These are phyloP conservation scores for Tolypocladium ovalisporum DNA, from an alignment of 2,329 filamentous ascomycete genomes.

Conservation along the genomic window DNA sequence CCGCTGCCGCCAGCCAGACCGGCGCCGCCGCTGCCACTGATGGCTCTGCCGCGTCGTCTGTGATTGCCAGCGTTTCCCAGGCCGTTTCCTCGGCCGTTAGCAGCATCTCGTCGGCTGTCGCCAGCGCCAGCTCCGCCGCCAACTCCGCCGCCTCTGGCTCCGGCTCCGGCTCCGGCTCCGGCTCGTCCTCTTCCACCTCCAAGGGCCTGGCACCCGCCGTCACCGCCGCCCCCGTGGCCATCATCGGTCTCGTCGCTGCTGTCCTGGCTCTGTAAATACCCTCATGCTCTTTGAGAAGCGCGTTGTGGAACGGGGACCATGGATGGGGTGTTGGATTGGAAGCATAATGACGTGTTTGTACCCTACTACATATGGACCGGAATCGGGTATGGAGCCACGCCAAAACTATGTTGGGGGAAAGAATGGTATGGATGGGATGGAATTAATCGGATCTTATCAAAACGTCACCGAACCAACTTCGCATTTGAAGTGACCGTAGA, in stretches of 20 bases:
- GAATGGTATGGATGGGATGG: background rate
- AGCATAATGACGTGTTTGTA: background rate
- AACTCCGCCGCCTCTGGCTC: constrained; percentile 8
- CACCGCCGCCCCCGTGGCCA: constrained; percentile 22
- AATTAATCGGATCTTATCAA: background rate
- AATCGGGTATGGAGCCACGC: background rate
- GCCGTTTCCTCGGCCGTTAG: constrained; percentile 12
- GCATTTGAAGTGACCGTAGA: no score
- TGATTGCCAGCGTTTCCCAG: constrained; percentile 26
- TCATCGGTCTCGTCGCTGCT: constrained; percentile 38
- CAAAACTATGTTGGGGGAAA: background rate
- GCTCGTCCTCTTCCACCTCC: constrained; percentile 12
- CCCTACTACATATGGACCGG: background rate
- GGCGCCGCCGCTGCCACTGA: background rate
- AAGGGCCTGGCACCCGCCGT: constrained; percentile 8
- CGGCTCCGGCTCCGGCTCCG: constrained; percentile 3
- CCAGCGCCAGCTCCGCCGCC: constrained; percentile 24
- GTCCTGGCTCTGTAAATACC: constrained; percentile 36
- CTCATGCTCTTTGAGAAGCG: background rate
- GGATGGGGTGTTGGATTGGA: background rate
- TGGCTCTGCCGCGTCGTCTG: background rate
- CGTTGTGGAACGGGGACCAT: background rate
- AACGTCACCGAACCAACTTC: background rate
- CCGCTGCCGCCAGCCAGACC: no score
- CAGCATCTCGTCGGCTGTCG: constrained; percentile 14